Conservation (phyloP, 257 asterid species). For the Solanum dulcamara region DNA sequence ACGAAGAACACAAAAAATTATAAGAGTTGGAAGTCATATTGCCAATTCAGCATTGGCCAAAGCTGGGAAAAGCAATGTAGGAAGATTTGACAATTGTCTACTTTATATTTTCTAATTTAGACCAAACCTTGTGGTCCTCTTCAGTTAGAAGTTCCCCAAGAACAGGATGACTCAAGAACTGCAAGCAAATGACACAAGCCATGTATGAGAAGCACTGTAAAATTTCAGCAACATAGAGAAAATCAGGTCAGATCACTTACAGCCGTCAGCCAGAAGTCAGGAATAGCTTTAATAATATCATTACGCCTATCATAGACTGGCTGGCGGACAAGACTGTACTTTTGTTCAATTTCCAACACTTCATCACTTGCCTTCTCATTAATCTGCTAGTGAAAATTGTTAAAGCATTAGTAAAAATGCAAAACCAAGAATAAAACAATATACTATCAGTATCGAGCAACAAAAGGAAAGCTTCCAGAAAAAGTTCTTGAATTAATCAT, state of each 20-base stretch:
- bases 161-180: slow-evolving; percentile 92
- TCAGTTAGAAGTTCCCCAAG: slow-evolving; percentile 80
- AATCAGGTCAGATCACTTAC: slow-evolving; percentile 31
- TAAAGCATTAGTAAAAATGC: not conserved
- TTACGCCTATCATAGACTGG: slow-evolving; percentile 81
- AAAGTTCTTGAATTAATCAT: not conserved
- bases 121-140: slow-evolving; percentile 49
- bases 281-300: slow-evolving; percentile 60
- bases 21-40: not conserved
- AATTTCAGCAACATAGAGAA: not conserved
- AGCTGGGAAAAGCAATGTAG: not conserved
- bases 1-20: not conserved
- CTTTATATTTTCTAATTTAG: not conserved
- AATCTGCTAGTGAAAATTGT: slow-evolving; percentile 37
- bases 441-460: not conserved
- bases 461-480: not conserved
- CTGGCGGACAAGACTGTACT: slow-evolving; percentile 71
- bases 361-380: slow-evolving; percentile 93
- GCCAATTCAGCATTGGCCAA: not conserved
- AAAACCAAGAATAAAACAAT: not conserved
- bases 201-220: not conserved
- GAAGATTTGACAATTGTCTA: not conserved
- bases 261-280: slow-evolving; percentile 95
- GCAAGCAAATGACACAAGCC: slow-evolving; percentile 12
- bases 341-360: slow-evolving; percentile 84